Evolutionary conservation across 2,329 filamentous ascomycete genomes (phyloP).

Genomic region (Alternaria incomplexa): DNA sequence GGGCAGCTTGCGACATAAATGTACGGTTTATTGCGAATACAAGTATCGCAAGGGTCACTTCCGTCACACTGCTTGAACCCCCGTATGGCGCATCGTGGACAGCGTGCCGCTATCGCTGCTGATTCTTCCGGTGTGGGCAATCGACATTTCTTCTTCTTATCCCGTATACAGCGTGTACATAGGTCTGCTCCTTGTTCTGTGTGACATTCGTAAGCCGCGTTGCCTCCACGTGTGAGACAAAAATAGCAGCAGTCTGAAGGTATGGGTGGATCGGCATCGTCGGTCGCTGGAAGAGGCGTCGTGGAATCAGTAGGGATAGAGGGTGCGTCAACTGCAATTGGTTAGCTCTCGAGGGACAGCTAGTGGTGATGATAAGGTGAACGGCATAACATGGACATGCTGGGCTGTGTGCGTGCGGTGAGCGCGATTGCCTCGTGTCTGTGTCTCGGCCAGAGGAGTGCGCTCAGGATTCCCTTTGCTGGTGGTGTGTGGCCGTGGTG

Average conservation of each 20-base stretch:
- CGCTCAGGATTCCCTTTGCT: background rate
- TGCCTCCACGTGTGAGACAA: conserved; percentile 23
- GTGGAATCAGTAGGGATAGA: background rate
- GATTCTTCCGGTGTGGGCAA: conserved; percentile 17
- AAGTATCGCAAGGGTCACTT: conserved; percentile 12
- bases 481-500: background rate
- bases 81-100: conserved; percentile 17
- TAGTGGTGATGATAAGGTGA: background rate
- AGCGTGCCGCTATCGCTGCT: conserved; percentile 16
- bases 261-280: background rate
- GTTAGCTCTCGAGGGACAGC: background rate
- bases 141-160: conserved; percentile 11
- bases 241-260: conserved; percentile 15
- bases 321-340: background rate
- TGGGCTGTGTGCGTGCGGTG: background rate
- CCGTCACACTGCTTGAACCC: conserved; percentile 19
- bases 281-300: background rate
- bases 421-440: background rate
- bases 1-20: background rate
- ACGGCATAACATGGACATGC: conserved; percentile 1
- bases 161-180: conserved; percentile 12
- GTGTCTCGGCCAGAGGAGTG: background rate
- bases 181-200: conserved; percentile 9
- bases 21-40: conserved; percentile 8
- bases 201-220: conserved; percentile 19